Base-by-base conservation (phyloP, 2,329 filamentous ascomycete species). In the Arachnopeziza araneosa region DNA sequence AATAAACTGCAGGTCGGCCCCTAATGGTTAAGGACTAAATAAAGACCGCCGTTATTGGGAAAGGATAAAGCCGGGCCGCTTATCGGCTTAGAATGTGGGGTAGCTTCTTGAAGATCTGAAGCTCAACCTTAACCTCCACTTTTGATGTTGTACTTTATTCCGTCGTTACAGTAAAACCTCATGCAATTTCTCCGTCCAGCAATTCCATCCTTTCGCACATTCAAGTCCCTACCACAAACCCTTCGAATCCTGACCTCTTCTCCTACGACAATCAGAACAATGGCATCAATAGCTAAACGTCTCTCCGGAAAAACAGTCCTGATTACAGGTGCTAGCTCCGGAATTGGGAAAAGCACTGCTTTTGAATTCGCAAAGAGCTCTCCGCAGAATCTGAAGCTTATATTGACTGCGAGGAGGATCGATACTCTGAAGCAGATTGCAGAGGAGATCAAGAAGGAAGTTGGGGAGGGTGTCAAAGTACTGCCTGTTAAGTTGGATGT, bases 311-410 rank as follows among this genome's bases (percentile, higher is more conserved):
- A 98, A 79, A 98, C 92, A 3, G 80, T 98, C 61, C 76, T 98
- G 60, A 84, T 99, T 64, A 98, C 95, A 4, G 95, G 95, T 59
- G 95, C 93, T 30, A 95, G 89, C 3, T 96, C 91, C n/a, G 95
- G 95, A 63, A 98, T 99, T 75, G 93, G 95, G 26, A 84, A 83
- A 60, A 85, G 83, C 68, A 88, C 84, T 22, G 95, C 93, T n/a
- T 79, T 93, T 66, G 95, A 98, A 76, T 99, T 98, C 71, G 93
- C 95, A 22, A 85, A 91, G 60, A 93, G 93, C 1, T 83, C 88
- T 21, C 91, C 91, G 9, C 81, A 86, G 57, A 83, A 88, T 73
- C 80, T 98, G 65, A 91, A 89, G 73, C 82, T 99, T 54, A 86
- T 98, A 67, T 77, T 98, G 58, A 95, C 93, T 6, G 95, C 95